A percentile compares a stretch with the other conserved stretches of the same genome.
Conservation (phyloP, 2,329 filamentous ascomycete species). For the Dendrostoma leiphaemia region DNA sequence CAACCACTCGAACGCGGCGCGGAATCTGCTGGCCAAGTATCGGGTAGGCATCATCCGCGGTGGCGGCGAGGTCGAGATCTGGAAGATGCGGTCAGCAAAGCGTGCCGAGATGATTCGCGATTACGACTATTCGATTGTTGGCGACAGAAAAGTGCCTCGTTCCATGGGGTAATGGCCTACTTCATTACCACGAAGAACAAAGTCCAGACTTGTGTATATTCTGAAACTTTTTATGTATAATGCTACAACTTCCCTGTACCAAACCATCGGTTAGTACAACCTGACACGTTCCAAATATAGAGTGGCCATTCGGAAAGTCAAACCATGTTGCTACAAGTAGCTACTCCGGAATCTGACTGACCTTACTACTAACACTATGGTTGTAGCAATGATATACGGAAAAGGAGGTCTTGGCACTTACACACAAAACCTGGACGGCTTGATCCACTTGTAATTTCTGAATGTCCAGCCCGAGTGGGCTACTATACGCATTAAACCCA, state of each 20-base stretch:
- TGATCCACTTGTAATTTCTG: neutral
- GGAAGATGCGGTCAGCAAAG: constrained; percentile 60
- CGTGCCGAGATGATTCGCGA: constrained; percentile 23
- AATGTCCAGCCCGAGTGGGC: neutral
- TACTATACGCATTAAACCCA: neutral
- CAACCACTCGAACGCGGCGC: constrained; percentile 83
- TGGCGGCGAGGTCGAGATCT: constrained; percentile 87
- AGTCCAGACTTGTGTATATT: no score
- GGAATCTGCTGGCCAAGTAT: constrained; percentile 87
- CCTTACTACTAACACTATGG: neutral
- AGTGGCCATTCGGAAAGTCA: neutral
- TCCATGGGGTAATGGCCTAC: no score
- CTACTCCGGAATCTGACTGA: neutral
- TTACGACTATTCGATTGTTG: constrained; percentile 12
- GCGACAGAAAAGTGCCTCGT: neutral
- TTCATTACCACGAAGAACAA: no score
- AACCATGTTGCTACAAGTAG: neutral
- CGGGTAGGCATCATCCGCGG: constrained; percentile 81
- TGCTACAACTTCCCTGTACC: no score
- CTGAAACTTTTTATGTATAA: no score
- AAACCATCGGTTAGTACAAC: no score
- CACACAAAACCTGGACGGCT: neutral
- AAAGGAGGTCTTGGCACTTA: neutral
- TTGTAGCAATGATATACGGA: neutral
- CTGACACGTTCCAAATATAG: no score